phyloP scores from a whole-genome alignment of 202 grass and related monocot genomes.

The Setaria italica region DNA sequence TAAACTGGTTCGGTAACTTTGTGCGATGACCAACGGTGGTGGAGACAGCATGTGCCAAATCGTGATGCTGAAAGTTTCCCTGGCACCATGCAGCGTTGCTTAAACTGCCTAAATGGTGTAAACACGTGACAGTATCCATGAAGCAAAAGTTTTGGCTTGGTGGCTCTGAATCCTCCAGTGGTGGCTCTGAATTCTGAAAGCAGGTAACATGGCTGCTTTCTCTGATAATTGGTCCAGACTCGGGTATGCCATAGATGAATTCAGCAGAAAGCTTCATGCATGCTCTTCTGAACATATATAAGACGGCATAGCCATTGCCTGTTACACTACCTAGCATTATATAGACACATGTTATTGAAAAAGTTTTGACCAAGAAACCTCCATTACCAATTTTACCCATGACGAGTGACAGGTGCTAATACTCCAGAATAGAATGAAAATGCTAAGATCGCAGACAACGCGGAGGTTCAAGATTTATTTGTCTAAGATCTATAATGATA shows the following conservation, averaged over 20 bases:
- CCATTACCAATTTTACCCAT: not conserved
- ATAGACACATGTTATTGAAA: no score
- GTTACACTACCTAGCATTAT: no score
- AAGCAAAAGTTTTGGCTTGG: not conserved
- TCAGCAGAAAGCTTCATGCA: not conserved
- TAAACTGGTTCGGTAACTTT: not conserved
- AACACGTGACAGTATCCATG: not conserved
- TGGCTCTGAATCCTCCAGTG: not conserved
- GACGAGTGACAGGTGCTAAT: not conserved
- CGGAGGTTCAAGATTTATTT: not conserved
- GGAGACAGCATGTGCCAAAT: not conserved
- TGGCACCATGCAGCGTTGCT: not conserved
- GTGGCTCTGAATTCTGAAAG: conserved; percentile 12
- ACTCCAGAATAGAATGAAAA: not conserved
- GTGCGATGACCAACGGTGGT: not conserved
- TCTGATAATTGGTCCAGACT: not conserved
- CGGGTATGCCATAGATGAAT: not conserved
- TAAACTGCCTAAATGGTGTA: not conserved
- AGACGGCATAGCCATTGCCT: not conserved
- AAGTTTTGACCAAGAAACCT: no score
- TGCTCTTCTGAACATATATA: not conserved
- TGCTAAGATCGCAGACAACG: no score
- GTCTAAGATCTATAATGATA: no score
- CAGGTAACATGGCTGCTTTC: not conserved
- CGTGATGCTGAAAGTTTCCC: conserved; percentile 26